Conservation (phyloP, 2,329 filamentous ascomycete genomes). For the Huntiella savannae region DNA sequence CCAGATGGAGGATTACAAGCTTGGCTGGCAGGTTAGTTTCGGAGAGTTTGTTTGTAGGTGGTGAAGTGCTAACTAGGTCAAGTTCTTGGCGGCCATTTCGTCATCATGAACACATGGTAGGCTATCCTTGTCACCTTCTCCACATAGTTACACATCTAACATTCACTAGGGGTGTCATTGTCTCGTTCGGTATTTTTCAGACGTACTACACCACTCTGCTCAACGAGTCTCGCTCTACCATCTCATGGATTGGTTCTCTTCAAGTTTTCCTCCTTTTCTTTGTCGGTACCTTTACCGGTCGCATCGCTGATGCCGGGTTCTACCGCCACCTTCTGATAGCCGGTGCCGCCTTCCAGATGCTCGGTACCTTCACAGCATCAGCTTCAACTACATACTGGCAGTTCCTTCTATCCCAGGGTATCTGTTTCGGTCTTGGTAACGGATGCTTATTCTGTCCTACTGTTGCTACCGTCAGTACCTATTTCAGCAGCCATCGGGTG, state of each 20-base stretch:
- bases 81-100: conserved; percentile 21
- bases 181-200: conserved; percentile 37
- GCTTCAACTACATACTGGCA: conserved; percentile 32
- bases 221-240: conserved; percentile 22
- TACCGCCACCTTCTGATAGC: conserved; percentile 24
- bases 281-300: conserved; percentile 32
- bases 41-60: background rate
- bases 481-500: conserved; percentile 37
- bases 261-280: conserved; percentile 37
- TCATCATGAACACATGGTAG: conserved; percentile 32
- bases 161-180: conserved; percentile 27
- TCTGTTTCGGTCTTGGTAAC: conserved; percentile 36
- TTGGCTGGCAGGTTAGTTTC: conserved; percentile 25
- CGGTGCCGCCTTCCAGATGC: conserved; percentile 24
- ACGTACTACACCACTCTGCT: conserved; percentile 28
- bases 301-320: conserved; percentile 34
- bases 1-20: conserved; percentile 30
- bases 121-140: conserved; percentile 1
- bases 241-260: conserved; percentile 36
- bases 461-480: conserved; percentile 46
- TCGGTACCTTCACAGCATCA: conserved; percentile 29
- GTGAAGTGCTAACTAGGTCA: background rate
- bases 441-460: conserved; percentile 46
- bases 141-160: background rate
- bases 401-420: conserved; percentile 33